These are phyloP conservation scores for Oidiodendron maius DNA, from an alignment of 495 filamentous ascomycete species.

Conservation along the genomic window DNA sequence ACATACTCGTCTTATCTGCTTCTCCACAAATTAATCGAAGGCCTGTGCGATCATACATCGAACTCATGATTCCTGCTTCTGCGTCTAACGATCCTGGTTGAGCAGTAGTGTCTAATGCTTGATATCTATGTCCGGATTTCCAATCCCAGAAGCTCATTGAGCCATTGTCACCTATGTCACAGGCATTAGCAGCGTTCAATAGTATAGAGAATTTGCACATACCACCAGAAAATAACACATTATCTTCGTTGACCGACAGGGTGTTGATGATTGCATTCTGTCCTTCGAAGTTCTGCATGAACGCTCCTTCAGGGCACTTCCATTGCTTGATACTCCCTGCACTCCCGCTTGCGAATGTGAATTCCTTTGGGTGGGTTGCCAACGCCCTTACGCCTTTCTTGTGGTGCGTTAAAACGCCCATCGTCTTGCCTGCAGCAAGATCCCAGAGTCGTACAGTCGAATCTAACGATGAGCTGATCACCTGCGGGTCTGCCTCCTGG, in stretches of 20 bases:
- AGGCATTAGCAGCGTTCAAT: not conserved
- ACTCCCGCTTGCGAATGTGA: slow-evolving; percentile 90
- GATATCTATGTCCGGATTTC: slow-evolving; percentile 92
- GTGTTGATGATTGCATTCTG: slow-evolving; percentile 97
- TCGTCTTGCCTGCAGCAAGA: slow-evolving; percentile 90
- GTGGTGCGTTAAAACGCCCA: slow-evolving; percentile 95
- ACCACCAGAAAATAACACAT: slow-evolving; percentile 87
- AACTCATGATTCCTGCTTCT: slow-evolving; percentile 89
- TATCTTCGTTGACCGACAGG: slow-evolving; percentile 87
- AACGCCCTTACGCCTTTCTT: slow-evolving; percentile 94
- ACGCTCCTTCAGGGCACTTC: slow-evolving; percentile 96
- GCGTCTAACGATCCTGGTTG: slow-evolving; percentile 94
- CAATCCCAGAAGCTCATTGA: slow-evolving; percentile 99
- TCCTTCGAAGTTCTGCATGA: slow-evolving; percentile 99
- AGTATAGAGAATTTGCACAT: slow-evolving; percentile 2
- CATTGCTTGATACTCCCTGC: slow-evolving; percentile 97
- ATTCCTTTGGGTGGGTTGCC: slow-evolving; percentile 83
- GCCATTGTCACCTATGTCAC: slow-evolving; percentile 65
- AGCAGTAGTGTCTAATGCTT: slow-evolving; percentile 79
- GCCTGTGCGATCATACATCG: slow-evolving; percentile 84
- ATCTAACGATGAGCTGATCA: slow-evolving; percentile 88
- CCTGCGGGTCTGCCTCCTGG: slow-evolving; percentile 94
- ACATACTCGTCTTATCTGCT: slow-evolving; percentile 85
- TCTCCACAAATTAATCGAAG: slow-evolving; percentile 88
- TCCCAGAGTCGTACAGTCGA: slow-evolving; percentile 94